Evolutionary conservation across 305 asterid genomes (phyloP).

Genomic region (Lippia alba): DNA sequence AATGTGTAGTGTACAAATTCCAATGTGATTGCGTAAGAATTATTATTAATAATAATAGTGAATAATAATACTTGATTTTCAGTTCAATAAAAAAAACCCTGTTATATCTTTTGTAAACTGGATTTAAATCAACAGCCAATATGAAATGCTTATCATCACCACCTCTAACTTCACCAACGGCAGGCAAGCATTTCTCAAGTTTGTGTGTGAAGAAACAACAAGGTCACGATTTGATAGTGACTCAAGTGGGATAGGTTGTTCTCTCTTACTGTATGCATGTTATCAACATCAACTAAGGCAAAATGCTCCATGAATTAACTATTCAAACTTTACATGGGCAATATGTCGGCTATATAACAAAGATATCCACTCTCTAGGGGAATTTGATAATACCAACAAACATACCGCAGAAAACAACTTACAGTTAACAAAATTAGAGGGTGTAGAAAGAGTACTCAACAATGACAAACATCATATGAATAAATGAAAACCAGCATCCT

Average conservation of each 20-base stretch:
- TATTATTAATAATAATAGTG: too few species aligned
- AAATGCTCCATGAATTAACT: neutral
- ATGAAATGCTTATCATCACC: conserved; percentile 13
- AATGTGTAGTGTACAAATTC: too few species aligned
- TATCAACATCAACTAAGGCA: conserved; percentile 11
- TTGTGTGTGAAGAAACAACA: neutral
- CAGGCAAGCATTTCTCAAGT: neutral
- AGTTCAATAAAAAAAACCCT: neutral
- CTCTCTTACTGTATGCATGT: neutral
- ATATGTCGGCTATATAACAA: conserved; percentile 1
- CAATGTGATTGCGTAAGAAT: too few species aligned
- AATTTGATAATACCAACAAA: neutral
- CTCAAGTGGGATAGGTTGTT: neutral
- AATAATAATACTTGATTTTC: too few species aligned
- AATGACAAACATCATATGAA: neutral
- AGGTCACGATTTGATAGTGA: conserved; percentile 10
- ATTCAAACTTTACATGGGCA: neutral
- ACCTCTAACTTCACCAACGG: neutral
- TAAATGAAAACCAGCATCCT: conserved; percentile 1
- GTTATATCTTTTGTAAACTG: conserved; percentile 1
- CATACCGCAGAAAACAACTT: neutral
- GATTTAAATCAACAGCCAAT: neutral
- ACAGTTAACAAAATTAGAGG: neutral
- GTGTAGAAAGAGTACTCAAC: conserved; percentile 10
- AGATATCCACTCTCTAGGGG: neutral